A percentile compares a stretch with the other conserved stretches of the same genome.
These are phyloP conservation scores for Metschnikowia gruessii DNA, from an alignment of 805 yeast species.

Conservation along the genomic window DNA sequence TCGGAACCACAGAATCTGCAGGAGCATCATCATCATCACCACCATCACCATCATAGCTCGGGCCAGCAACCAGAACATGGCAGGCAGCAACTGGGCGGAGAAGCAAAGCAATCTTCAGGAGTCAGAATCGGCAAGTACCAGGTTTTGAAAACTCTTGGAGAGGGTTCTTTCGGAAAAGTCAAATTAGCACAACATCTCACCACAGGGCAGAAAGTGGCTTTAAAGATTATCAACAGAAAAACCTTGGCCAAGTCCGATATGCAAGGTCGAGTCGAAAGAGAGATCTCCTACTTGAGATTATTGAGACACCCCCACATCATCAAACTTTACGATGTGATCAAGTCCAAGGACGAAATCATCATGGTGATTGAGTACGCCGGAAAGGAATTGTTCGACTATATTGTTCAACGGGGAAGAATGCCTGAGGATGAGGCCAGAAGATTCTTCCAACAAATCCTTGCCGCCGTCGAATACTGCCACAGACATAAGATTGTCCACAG, in stretches of 20 bases:
- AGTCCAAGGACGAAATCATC: constrained; percentile 90
- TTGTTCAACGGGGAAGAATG: constrained; percentile 92
- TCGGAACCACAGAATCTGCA: constrained; percentile 13
- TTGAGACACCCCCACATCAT: constrained; percentile 95
- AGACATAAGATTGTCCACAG: constrained; percentile 95
- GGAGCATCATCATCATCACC: constrained; percentile 9
- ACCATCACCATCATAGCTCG: constrained; percentile 9
- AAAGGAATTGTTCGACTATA: constrained; percentile 92
- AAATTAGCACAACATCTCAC: constrained; percentile 86
- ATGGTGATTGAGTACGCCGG: constrained; percentile 98
- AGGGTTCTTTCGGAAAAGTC: constrained; percentile 96
- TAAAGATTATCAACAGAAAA: constrained; percentile 88
- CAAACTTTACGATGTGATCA: constrained; percentile 91
- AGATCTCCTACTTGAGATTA: constrained; percentile 81
- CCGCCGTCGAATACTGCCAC: constrained; percentile 96
- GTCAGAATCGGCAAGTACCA: constrained; percentile 85
- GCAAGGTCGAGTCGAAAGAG: constrained; percentile 96
- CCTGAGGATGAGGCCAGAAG: constrained; percentile 87
- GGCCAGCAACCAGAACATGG: constrained; percentile 10
- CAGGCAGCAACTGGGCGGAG: constrained; percentile 5
- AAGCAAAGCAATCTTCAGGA: constrained; percentile 30
- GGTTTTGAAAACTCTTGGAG: constrained; percentile 88
- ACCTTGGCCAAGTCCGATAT: constrained; percentile 91
- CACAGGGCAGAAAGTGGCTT: constrained; percentile 89
- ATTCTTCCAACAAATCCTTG: constrained; percentile 93